Percentiles rank a stretch among this genome's conserved stretches.
phyloP scores from a whole-genome alignment of 768 basidiomycete genomes.

The Lentinula raphanica region DNA sequence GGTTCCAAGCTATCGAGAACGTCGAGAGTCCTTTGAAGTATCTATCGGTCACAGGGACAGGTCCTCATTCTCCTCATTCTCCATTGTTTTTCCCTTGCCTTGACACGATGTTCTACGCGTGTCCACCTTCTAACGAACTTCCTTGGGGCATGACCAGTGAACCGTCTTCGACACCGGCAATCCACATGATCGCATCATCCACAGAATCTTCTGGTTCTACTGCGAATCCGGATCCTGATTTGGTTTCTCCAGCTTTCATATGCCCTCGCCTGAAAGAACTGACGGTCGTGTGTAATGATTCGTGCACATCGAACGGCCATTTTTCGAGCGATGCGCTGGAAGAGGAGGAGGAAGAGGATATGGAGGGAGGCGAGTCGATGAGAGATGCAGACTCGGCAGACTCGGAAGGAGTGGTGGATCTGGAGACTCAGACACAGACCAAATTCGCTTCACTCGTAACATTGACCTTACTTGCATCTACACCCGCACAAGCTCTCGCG shows the following conservation, averaged over 20 bases:
- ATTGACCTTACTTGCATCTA: background rate
- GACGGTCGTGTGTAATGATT: background rate
- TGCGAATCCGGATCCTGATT: background rate
- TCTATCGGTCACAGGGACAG: background rate
- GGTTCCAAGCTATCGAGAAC: background rate
- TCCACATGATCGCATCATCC: background rate
- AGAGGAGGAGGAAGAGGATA: background rate
- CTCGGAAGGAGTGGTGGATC: background rate
- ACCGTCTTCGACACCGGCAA: background rate
- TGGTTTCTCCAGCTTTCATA: background rate
- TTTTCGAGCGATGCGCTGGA: background rate
- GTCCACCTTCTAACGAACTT: background rate
- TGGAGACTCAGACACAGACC: background rate
- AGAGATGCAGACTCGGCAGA: background rate
- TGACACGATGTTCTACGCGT: conserved; percentile 1
- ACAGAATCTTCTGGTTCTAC: background rate
- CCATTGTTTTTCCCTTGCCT: background rate
- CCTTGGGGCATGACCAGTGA: background rate
- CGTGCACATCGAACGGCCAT: background rate
- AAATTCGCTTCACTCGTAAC: background rate
- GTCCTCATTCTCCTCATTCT: background rate
- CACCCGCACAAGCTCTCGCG: conserved; percentile 1
- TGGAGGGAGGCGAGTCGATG: background rate
- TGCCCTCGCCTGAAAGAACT: background rate
- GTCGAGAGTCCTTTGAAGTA: background rate